Evolutionary conservation across 108 stramenopile genomes (phyloP), one percentile per base, ranked within the genome.

Genomic region (Discostella stelligeroides): DNA sequence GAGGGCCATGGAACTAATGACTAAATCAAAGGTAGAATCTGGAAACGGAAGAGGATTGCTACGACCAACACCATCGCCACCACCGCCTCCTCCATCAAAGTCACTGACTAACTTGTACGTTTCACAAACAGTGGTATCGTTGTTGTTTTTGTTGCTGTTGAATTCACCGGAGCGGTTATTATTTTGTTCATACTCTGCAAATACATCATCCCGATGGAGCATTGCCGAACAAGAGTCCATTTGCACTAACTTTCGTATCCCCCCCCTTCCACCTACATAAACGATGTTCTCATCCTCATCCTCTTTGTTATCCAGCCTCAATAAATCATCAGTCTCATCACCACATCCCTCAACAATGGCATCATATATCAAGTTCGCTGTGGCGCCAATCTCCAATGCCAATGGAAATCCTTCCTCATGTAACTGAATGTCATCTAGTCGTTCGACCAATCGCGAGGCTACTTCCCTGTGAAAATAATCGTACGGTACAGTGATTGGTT

Each of bases 11-110:
- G 82, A 88, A 65, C 91, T 95, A 28, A 97, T 76, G 23, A 97
- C 97, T 4, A 97, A 63, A 76, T 99, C 99, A 81, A 98, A 97
- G 15, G 97, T 91, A 14, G 78, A 90, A 49, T 95, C 91, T 8
- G 92, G 87, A 82, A 99, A 96, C 1, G 88, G 89, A 25, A 93
- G 76, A 13, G 66, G 83, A 14, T 23, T 27, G 1, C 0, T 29
- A 0, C 24, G 15, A 25, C 28, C 24, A 28, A 23, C 25, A 12
- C 27, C 28, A 34, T 6, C 6, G 34, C 34, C 34, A 34, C 34
- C 6, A 2, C 34, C 34, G 6, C 34, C 6, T 4, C 70, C 72
- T 72, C 87, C 87, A 66, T 91, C 94, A 17, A 50, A 38, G 49
- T 92, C 87, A 14, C 79, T 66, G 42, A 79, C 65, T 24, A 92